Evolutionary conservation across 192 early-diverging fungal species (phyloP), one percentile per base, ranked within the genome.

Genomic region (Pilaira anomala): DNA sequence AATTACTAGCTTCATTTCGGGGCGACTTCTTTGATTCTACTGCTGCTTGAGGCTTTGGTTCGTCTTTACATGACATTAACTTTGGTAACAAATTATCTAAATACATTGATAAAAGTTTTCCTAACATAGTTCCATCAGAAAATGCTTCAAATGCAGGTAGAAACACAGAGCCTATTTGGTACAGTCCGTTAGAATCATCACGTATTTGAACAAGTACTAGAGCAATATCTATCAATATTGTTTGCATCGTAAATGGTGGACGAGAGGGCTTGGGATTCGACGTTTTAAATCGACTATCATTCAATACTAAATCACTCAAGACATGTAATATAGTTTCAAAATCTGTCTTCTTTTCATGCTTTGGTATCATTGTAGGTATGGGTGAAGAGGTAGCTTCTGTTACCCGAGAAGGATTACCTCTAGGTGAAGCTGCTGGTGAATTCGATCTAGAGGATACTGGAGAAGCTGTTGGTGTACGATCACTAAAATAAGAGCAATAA

Each of bases 81-180:
- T 72, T 76, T 29, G 80, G 80, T n/a, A 84, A n/a, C 21, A 84
- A 74, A 14, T 59, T 69, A 39, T 77, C 78, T 5, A 69, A 60
- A 56, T 78, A 68, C 7, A 84, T 68, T 12, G 71, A 69, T 11
- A 84, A 22, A 2, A 78, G 48, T 13, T 76, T 70, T 3, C 74
- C 72, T 11, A 72, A 52, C n/a, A 84, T 62, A 0, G 59, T 36
- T 21, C 66, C 56, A 28, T 76, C 73, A 41, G 67, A 60, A 62
- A 85, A 85, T 1, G 65, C 60, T 6, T 77, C 72, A 33, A 85
- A 85, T 6, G 76, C 81, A 12, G 83, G 77, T 5, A 85, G 68
- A 18, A 79, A 67, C 1, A 72, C 58, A 39, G 76, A 73, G n/a
- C 83, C 83, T 42, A 85, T 65, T 25, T 79, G 73, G 50, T 81